Base-by-base conservation (phyloP, 768 basidiomycete genomes). In the Lactarius sp. region DNA sequence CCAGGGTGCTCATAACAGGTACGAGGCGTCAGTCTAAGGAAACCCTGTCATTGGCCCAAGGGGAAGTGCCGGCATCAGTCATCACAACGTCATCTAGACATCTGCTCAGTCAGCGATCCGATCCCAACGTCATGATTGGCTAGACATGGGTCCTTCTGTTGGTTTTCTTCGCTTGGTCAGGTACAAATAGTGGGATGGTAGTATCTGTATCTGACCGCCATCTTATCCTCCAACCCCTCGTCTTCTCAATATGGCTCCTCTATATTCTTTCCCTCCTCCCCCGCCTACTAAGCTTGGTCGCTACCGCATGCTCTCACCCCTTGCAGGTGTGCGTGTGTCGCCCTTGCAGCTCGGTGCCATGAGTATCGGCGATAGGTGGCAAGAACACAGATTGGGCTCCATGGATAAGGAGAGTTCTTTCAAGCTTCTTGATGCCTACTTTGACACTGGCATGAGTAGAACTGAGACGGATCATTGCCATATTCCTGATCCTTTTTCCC, bases 351-450 rank as follows among this genome's bases (percentile, higher is more conserved):
- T 83, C 33, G 81, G 81, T 3, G 81, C 75, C 4, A 78, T 79
- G 79, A 79, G 73, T 70, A 77, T 81, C 39, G 80, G 81, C 7
- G 76, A 80, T 64, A 73, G 77, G 55, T 81, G 80, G 80, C 68
- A 66, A 0, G 20, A 69, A 18, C 39, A 37, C 18, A 60, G 77
- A 36, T 66, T 76, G 75, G 81, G 82, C n/a, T 60, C 69, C 3
- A 79, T 80, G 76, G 64, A 72, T 68, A 81, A 81, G 71, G 73
- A 77, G 31, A 59, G 69, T 10, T 73, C 76, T 1, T 80, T 81
- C 69, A 71, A 77, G 69, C 71, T 83, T 8, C 75, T 83, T 20
- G 80, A 83, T 47, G 76, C 77, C 9, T 81, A 68, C 69, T 75
- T 73, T 53, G 74, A 78, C 12, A 74, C 74, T 0, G 82, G 82